Evolutionary conservation across 2,329 filamentous ascomycete genomes (phyloP), one percentile per base, ranked within the genome.

Genomic region (Penicillium digitatum): DNA sequence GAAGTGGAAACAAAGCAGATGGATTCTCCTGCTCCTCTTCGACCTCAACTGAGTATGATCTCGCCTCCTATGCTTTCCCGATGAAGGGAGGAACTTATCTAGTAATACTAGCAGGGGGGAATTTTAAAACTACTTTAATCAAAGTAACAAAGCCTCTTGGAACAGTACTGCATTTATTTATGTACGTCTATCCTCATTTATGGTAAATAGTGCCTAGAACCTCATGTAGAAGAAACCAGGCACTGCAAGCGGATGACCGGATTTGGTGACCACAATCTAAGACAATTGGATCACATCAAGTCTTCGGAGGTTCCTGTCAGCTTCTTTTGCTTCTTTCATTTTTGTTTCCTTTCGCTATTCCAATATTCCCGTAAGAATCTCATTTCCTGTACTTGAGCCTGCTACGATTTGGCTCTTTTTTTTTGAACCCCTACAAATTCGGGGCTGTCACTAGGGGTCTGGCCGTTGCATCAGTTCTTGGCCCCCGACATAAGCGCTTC

Each of bases 401-500:
- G 31, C 46, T 43, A 52, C 49, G n/a, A n/a, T 48, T 51, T 57
- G 55, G 49, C 44, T 47, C 56, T 50, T 47, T 54, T 27, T 27
- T 26, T 26, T 26, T 3, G 6, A 26, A 26, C n/a, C n/a, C n/a
- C n/a, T n/a, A 26, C 6, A 32, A 53, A 49, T 53, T 34, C 35
- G 49, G 37, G 47, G 54, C 32, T 44, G 35, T 48, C 39, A 49
- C 48, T 44, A 50, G 38, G 56, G 56, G 49, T 47, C 38, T 38
- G 34, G 39, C 44, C 48, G 38, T 35, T 35, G 22, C 31, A 44
- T 31, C 35, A 32, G 39, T 38, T 50, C 37, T 48, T 39, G 44
- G 46, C 32, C 57, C 37, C 35, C 40, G 26, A 48, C 44, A 63
- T 64, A 64, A 40, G 74, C 72, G 72, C 66, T 66, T 61, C 48